These are phyloP conservation scores for Leccinum disarticulatum DNA, from an alignment of 768 basidiomycete species.

Conservation along the genomic window DNA sequence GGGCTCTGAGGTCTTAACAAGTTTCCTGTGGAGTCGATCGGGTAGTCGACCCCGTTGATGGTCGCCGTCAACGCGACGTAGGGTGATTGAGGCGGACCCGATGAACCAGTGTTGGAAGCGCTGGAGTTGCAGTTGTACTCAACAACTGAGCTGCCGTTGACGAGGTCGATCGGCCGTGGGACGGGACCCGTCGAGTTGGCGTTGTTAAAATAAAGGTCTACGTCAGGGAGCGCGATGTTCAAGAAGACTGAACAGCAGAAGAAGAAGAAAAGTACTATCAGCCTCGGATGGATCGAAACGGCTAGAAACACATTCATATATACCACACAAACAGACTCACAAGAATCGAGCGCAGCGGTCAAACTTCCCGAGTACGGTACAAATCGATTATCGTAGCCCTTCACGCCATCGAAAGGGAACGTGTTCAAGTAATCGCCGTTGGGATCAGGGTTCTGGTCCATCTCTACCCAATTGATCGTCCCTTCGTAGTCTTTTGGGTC, in stretches of 20 bases:
- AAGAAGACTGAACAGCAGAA: conserved; percentile 12
- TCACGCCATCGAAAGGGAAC: conserved; percentile 29
- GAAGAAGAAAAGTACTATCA: not conserved
- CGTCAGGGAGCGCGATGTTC: conserved; percentile 20
- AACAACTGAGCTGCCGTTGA: not conserved
- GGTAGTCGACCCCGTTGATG: conserved; percentile 35
- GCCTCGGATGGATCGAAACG: not conserved
- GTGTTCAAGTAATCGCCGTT: conserved; percentile 18
- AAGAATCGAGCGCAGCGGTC: conserved; percentile 25
- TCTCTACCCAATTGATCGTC: conserved; percentile 30
- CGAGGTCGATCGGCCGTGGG: conserved; percentile 6
- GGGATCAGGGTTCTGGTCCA: conserved; percentile 19
- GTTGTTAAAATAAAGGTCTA: conserved; percentile 17
- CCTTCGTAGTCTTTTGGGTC: conserved; percentile 33
- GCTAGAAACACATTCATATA: not conserved
- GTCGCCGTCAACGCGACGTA: conserved; percentile 28
- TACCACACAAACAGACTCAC: conserved; percentile 12
- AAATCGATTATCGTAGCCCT: conserved; percentile 30
- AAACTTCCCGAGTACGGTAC: conserved; percentile 18
- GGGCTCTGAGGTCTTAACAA: conserved; percentile 16
- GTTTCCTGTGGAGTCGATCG: conserved; percentile 25
- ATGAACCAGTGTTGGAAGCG: not conserved
- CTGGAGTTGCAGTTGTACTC: conserved; percentile 20
- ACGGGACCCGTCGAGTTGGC: conserved; percentile 25
- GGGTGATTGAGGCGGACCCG: conserved; percentile 11